A percentile compares a stretch with the other conserved stretches of the same genome.
These are phyloP conservation scores for Aspergillus costaricaensis DNA, from an alignment of 2,329 filamentous ascomycete genomes.

Conservation along the genomic window DNA sequence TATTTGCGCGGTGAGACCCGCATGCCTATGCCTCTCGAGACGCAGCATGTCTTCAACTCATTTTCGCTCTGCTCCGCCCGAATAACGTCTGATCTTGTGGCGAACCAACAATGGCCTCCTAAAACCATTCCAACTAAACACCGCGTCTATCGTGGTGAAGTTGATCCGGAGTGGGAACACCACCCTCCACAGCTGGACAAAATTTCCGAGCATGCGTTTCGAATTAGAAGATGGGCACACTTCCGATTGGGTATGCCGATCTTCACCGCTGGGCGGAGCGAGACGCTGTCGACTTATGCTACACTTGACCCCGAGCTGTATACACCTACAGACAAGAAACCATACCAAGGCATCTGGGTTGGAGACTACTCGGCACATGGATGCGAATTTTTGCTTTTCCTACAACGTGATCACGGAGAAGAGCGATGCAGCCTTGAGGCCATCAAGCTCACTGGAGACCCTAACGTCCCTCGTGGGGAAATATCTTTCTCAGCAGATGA, in stretches of 20 bases:
- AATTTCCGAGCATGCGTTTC: constrained; percentile 70
- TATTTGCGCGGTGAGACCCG: constrained; percentile 47
- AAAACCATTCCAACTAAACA: constrained; percentile 64
- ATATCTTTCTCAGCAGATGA: constrained; percentile 79
- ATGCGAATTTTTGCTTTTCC: constrained; percentile 80
- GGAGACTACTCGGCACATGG: constrained; percentile 88
- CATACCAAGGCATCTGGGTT: constrained; percentile 88
- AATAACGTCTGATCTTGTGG: constrained; percentile 45
- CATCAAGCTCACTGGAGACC: constrained; percentile 89
- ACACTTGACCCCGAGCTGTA: constrained; percentile 76
- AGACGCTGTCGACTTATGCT: constrained; percentile 63
- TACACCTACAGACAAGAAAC: constrained; percentile 75
- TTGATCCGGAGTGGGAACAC: constrained; percentile 47
- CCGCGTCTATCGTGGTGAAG: constrained; percentile 55
- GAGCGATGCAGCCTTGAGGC: constrained; percentile 70
- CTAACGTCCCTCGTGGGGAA: constrained; percentile 84
- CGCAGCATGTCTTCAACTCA: constrained; percentile 62
- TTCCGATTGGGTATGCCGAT: constrained; percentile 54
- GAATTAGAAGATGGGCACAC: constrained; percentile 75
- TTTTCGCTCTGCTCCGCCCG: constrained; percentile 64
- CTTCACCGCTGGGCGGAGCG: constrained; percentile 32
- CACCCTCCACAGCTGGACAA: constrained; percentile 58
- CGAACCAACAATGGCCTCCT: constrained; percentile 73
- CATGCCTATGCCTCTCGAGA: constrained; percentile 57
- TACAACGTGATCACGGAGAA: constrained; percentile 63